phyloP scores from a whole-genome alignment of 176 grass and related monocot species.

The Avena eriantha region DNA sequence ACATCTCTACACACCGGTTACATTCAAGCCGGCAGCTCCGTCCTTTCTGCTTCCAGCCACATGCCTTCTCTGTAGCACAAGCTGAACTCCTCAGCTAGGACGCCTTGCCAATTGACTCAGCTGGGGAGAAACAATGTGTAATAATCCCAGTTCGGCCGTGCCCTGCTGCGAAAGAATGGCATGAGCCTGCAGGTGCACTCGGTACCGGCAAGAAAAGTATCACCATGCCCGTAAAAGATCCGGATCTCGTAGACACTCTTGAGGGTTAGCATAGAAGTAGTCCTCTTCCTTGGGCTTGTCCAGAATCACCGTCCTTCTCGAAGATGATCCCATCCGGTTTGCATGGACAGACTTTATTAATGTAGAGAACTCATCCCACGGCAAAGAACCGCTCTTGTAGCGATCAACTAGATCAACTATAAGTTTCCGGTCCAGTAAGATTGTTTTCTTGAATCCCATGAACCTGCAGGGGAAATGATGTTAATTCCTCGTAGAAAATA shows the following conservation, averaged over 20 bases:
- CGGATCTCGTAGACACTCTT: conserved; percentile 71
- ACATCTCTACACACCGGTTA: conserved; percentile 48
- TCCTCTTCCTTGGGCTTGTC: conserved; percentile 96
- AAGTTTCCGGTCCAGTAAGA: conserved; percentile 70
- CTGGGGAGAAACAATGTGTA: neutral
- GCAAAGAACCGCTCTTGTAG: conserved; percentile 73
- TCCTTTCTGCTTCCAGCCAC: neutral
- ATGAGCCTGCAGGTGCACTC: neutral
- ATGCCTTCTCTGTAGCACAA: conserved; percentile 7
- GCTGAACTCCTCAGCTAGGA: neutral
- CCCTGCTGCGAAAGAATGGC: conserved; percentile 13
- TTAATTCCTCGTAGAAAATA: neutral
- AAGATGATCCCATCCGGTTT: conserved; percentile 69
- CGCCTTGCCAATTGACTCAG: neutral
- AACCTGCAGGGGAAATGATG: conserved; percentile 52
- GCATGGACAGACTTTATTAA: conserved; percentile 69
- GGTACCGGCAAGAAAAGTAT: neutral
- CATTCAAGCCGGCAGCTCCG: conserved; percentile 7
- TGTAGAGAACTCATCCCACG: conserved; percentile 77
- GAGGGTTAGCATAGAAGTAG: conserved; percentile 93
- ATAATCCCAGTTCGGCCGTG: conserved; percentile 12
- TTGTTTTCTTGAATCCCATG: conserved; percentile 90
- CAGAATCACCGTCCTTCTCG: conserved; percentile 56
- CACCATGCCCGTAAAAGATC: conserved; percentile 41
- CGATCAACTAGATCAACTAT: conserved; percentile 78